Evolutionary conservation across 495 filamentous ascomycete species (phyloP).

Genomic region (Pyrenopolyporus hunteri): DNA sequence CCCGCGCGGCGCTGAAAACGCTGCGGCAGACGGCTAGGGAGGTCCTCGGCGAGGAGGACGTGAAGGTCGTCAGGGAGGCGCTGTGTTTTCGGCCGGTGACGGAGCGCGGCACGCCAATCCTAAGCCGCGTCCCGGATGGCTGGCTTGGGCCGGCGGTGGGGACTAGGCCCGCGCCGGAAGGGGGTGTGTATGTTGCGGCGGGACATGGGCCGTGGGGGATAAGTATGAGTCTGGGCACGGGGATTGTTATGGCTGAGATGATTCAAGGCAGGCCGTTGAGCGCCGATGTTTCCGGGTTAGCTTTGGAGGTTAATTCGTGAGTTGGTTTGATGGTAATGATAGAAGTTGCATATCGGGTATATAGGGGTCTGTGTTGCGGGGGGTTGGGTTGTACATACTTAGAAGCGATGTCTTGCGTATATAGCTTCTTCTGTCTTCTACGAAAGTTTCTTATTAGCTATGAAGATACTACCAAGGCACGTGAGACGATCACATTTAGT

Average conservation of each 20-base stretch:
- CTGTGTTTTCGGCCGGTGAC: slow-evolving; percentile 78
- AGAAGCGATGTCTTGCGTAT: no score
- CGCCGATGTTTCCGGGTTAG: slow-evolving; percentile 57
- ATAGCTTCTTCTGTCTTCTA: no score
- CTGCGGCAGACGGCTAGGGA: slow-evolving; percentile 61
- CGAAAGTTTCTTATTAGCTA: no score
- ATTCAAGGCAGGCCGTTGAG: slow-evolving; percentile 56
- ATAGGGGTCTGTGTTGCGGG: no score
- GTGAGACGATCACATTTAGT: no score
- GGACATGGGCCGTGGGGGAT: slow-evolving; percentile 82
- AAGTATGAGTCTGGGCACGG: slow-evolving; percentile 66
- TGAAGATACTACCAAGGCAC: no score
- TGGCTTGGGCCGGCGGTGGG: slow-evolving; percentile 55
- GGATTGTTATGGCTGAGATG: slow-evolving; percentile 69
- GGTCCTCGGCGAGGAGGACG: slow-evolving; percentile 63
- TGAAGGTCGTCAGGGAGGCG: slow-evolving; percentile 68
- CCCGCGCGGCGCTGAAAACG: slow-evolving; percentile 50
- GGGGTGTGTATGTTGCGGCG: slow-evolving; percentile 72
- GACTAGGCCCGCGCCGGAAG: slow-evolving; percentile 52
- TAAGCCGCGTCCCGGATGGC: slow-evolving; percentile 60
- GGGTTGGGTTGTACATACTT: no score
- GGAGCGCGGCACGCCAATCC: slow-evolving; percentile 63
- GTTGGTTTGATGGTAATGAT: background rate
- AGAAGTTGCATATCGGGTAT: no score
- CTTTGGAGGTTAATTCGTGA: slow-evolving; percentile 21